Evolutionary conservation across 106 monocot species (phyloP).

Genomic region (Narthecium ossifragum): DNA sequence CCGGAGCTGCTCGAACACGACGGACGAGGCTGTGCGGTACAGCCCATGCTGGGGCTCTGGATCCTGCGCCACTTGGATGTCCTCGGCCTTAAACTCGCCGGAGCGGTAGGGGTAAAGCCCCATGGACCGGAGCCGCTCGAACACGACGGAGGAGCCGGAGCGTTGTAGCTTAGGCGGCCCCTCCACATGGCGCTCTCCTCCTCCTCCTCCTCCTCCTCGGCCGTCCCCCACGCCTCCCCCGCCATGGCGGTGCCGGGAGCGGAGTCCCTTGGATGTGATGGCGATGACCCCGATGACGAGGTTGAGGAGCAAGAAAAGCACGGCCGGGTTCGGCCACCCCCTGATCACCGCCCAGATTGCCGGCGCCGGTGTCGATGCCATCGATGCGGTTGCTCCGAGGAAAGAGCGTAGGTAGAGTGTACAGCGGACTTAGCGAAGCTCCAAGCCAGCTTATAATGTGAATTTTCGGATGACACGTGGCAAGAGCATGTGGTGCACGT

Average conservation of each 20-base stretch:
- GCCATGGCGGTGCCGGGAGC: neutral
- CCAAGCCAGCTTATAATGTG: neutral
- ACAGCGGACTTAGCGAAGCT: no score
- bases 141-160: no score
- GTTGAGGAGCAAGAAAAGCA: conserved; percentile 31
- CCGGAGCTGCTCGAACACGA: conserved; percentile 15
- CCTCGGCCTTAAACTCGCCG: no score
- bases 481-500: neutral
- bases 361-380: neutral
- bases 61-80: neutral
- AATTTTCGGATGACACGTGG: neutral
- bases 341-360: conserved; percentile 1
- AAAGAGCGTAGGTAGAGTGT: neutral
- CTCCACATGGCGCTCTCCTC: neutral
- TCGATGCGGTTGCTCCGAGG: neutral
- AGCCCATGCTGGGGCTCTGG: neutral
- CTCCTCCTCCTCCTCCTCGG: neutral
- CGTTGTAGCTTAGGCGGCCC: neutral
- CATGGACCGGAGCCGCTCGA: conserved; percentile 17
- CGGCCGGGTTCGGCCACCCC: conserved; percentile 19
- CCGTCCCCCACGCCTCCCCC: neutral
- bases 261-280: conserved; percentile 17
- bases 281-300: conserved; percentile 37
- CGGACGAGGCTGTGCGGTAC: conserved; percentile 9
- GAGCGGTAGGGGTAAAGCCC: conserved; percentile 13